Base-by-base conservation (phyloP, 768 basidiomycete genomes). In the Pisolithus marmoratus region DNA sequence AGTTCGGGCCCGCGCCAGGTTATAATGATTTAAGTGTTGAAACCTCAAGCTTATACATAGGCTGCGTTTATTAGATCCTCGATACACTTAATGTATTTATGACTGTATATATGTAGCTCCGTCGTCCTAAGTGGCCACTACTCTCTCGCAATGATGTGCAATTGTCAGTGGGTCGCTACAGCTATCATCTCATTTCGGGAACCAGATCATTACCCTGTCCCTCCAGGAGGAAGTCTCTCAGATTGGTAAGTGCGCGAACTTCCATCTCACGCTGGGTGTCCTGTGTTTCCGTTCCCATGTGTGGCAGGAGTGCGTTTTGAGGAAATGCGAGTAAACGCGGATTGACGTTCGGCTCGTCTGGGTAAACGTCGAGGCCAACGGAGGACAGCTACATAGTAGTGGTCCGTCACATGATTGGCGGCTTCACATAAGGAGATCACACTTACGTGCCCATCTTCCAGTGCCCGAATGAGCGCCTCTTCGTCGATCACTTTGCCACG, bases 401-500 rank as follows among this genome's bases (percentile, higher is more conserved):
- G 15, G 14, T n/a, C 27, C 38, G 12, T 43, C 37, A 38, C 29
- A 59, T 27, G 63, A 55, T 31, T 17, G 26, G 51, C 19, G n/a
- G 14, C 27, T 41, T 53, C 36, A n/a, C 26, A 17, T 23, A 36
- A 46, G 38, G 9, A 22, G 45, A 20, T 40, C 8, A 5, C 8
- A 74, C 90, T 63, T 64, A 94, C 92, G 68, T 95, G 90, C 11
- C 91, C 91, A 58, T 86, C 85, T 62, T 91, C 84, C 48, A 97
- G 68, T 22, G 92, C 92, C 26, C 77, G 77, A 54, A 95, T 87
- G 73, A 97, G 74, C 4, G 90, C 94, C 6, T 79, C 82, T 68
- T 95, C 91, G 56, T 95, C 89, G 31, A 96, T 78, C 23, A 95
- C 82, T 62, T 87, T 94, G 11, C 94, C 94, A n/a, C 94, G 72